Base-by-base conservation (phyloP, 441 rosid species). In the Jatropha multifida region DNA sequence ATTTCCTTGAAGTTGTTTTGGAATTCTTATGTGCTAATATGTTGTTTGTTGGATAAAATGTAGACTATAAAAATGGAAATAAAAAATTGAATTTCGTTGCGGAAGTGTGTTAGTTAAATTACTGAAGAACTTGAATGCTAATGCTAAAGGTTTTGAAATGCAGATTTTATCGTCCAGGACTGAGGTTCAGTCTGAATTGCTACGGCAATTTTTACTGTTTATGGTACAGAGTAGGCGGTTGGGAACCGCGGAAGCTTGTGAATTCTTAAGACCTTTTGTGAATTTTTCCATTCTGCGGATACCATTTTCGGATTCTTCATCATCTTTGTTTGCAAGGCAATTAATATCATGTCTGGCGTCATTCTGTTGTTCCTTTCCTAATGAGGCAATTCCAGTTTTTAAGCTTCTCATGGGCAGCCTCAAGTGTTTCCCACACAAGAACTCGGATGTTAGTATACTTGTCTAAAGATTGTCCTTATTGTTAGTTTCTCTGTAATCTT, bases 251-350 rank as follows among this genome's bases (percentile, higher is more conserved):
- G 81, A 86, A 82, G 89, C 88, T 71, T 95, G 96, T 78, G 87
- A 88, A 72, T 92, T 93, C 86, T 79, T 95, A 83, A 88, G 90
- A 81, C 92, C 94, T 20, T 89, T 95, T 52, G 8, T 93, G 82
- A 84, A 72, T 76, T 93, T 85, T 79, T 78, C 90, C 1, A 76
- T 93, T 74, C 77, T 93, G 62, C 78, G 88, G 49, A 52, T 86
- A 61, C 88, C 92, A 5, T 78, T 85, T 83, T 81, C 80, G 49
- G 84, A 87, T 77, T 77, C 88, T 58, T 70, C 85, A 0, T 72
- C 86, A 0, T 77, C 82, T 44, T 81, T 83, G 77, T 93, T 93
- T 80, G 80, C 82, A 5, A 86, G 89, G 85, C 90, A 86, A 71
- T 82, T 95, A 44, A 20, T 91, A 37, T 85, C 92, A 58, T 89